Base-by-base conservation (phyloP, 2,329 filamentous ascomycete genomes). In the Cladobotryum mycophilum region DNA sequence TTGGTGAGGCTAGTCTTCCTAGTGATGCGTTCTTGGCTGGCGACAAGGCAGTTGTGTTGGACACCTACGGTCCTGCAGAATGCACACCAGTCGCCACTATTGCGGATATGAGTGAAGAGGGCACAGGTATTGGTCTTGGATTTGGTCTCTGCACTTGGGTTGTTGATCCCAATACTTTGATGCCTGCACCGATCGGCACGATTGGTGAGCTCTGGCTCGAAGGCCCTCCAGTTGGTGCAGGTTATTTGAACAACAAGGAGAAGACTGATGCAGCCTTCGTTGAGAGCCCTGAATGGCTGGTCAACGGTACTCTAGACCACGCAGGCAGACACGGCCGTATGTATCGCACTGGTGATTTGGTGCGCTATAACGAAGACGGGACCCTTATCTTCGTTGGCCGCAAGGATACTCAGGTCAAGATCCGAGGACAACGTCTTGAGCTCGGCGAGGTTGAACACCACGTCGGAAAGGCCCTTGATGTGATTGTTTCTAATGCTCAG, bases 321-420 rank as follows among this genome's bases (percentile, higher is more conserved):
- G 13, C 45, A 3, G 45, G 45, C 11, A 20, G 45, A n/a, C 35
- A 12, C 3, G 51, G 53, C 4, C 48, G 38, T 13, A 36, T 71
- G n/a, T 78, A 76, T 52, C 70, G 69, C 45, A 44, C 41, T 8
- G 41, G 41, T 33, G 41, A 44, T 15, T 64, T 78, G 12, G 75
- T 64, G 2, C 61, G 62, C 42, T 75, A 75, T 30, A 61, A 69
- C n/a, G 59, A 61, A 0, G 67, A 76, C 47, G 71, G 72, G 0
- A 60, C 62, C 4, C 59, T 78, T 4, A 54, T 68, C 1, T 76
- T 71, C 36, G 59, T 76, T 35, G 78, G 78, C 34, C 70, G 80
- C 25, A 78, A 77, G 56, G 79, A 82, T 55, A 71, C 72, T 0
- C 79, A 82, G 58, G 72, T 82, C 45, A 84, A 84, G 61, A 64